phyloP scores from a whole-genome alignment of 768 basidiomycete genomes.

The Hortiboletus flavorubellus region DNA sequence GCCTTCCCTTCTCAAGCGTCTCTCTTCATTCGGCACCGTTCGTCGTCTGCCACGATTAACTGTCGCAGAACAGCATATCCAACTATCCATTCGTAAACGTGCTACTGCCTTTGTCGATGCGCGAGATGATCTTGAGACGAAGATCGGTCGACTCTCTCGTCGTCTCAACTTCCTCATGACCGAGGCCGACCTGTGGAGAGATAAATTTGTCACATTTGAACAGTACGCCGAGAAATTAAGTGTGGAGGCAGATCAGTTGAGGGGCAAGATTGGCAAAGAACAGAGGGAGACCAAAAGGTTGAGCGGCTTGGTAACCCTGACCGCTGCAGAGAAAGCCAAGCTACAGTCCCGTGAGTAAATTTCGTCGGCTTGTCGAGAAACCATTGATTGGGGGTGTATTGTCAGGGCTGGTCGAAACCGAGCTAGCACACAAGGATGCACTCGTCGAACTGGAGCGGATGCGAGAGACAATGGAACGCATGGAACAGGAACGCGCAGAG shows the following conservation, averaged over 20 bases:
- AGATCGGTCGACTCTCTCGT: conserved; percentile 83
- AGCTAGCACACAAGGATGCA: conserved; percentile 76
- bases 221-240: conserved; percentile 91
- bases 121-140: conserved; percentile 89
- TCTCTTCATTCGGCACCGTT: conserved; percentile 70
- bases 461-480: conserved; percentile 79
- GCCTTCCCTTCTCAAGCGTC: conserved; percentile 81
- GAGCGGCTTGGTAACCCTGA: conserved; percentile 73
- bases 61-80: conserved; percentile 79
- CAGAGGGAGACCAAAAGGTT: conserved; percentile 85
- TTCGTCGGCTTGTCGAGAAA: not conserved
- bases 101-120: conserved; percentile 95
- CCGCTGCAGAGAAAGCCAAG: conserved; percentile 74
- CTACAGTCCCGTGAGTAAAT: conserved; percentile 67
- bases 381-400: not conserved
- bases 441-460: conserved; percentile 78
- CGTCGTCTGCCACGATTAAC: conserved; percentile 72
- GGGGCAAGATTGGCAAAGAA: conserved; percentile 87
- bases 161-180: conserved; percentile 91
- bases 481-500: conserved; percentile 83
- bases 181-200: conserved; percentile 85
- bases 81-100: conserved; percentile 85
- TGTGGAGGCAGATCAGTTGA: conserved; percentile 78
- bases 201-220: conserved; percentile 93
- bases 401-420: conserved; percentile 80